Percentiles rank a stretch among this genome's conserved stretches.
Conservation (phyloP, 139 green algal species). For the Zygnema cylindricum region DNA sequence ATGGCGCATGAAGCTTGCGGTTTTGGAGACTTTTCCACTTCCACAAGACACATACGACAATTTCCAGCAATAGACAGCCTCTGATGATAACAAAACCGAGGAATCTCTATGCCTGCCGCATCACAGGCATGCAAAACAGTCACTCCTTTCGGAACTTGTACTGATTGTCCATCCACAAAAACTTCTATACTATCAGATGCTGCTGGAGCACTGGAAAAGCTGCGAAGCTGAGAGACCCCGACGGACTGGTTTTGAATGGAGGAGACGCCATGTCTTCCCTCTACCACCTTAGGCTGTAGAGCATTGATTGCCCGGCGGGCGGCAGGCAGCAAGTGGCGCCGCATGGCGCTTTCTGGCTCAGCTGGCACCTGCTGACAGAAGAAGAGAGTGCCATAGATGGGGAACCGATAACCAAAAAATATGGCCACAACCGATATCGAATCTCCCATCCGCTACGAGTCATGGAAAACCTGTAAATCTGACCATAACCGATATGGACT, state of each 20-base stretch:
- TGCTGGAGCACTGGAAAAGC: not conserved
- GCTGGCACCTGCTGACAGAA: too few relatives aligned
- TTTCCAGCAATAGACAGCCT: slow-evolving; percentile 97
- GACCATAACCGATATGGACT: too few relatives aligned
- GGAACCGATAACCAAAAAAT: too few relatives aligned
- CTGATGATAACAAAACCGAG: slow-evolving; percentile 98
- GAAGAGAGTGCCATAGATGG: too few relatives aligned
- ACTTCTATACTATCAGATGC: slow-evolving; percentile 72
- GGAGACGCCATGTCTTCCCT: not conserved
- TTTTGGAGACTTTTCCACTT: slow-evolving; percentile 97
- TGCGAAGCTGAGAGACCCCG: not conserved
- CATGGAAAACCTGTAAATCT: too few relatives aligned
- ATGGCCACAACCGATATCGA: too few relatives aligned
- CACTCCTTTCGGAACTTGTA: slow-evolving; percentile 85
- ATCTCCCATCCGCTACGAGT: too few relatives aligned
- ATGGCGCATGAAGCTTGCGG: slow-evolving; percentile 97
- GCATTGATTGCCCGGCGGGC: not conserved
- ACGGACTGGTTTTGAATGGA: not conserved
- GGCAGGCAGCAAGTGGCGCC: not conserved
- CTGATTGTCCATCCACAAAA: slow-evolving; percentile 83
- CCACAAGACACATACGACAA: slow-evolving; percentile 98
- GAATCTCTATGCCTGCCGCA: slow-evolving; percentile 92
- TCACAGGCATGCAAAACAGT: slow-evolving; percentile 94
- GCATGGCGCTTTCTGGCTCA: too few relatives aligned
- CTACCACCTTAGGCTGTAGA: not conserved